These are phyloP conservation scores for Calonectria hawksworthii DNA, from an alignment of 2,329 filamentous ascomycete genomes.

Conservation along the genomic window DNA sequence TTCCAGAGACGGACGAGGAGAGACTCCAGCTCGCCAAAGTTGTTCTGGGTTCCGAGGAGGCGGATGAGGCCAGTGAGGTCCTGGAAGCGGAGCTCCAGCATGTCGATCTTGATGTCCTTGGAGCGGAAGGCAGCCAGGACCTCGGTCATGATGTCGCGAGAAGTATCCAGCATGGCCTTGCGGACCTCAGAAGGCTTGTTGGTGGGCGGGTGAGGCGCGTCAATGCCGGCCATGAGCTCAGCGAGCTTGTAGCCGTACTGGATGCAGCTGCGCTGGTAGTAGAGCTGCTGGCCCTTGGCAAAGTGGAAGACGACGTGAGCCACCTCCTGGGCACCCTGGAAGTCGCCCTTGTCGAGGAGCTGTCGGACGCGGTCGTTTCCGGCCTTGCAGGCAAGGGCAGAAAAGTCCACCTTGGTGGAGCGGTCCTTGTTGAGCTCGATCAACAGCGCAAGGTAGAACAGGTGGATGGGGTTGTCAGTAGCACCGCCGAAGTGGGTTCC, in stretches of 20 bases:
- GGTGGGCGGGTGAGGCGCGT: slow-evolving; percentile 49
- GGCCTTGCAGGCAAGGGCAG: slow-evolving; percentile 52
- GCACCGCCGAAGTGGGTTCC: slow-evolving; percentile 40
- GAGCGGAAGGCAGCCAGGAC: slow-evolving; percentile 58
- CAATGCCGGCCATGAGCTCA: slow-evolving; percentile 58
- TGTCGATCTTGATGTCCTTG: slow-evolving; percentile 60
- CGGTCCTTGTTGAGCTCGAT: slow-evolving; percentile 53
- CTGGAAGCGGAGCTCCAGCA: slow-evolving; percentile 57
- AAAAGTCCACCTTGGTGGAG: slow-evolving; percentile 54
- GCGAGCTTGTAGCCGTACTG: slow-evolving; percentile 61
- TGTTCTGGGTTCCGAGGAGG: slow-evolving; percentile 62
- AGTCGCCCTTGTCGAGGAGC: slow-evolving; percentile 55
- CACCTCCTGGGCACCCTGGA: slow-evolving; percentile 57
- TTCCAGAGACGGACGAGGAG: slow-evolving; percentile 42
- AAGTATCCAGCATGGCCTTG: slow-evolving; percentile 37
- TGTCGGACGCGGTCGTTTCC: slow-evolving; percentile 49
- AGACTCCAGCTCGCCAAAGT: slow-evolving; percentile 60
- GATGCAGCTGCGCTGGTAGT: slow-evolving; percentile 54
- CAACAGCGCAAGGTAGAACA: slow-evolving; percentile 58
- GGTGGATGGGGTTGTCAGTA: slow-evolving; percentile 49
- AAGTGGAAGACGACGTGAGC: slow-evolving; percentile 59
- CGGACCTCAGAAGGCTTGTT: slow-evolving; percentile 44
- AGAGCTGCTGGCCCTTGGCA: slow-evolving; percentile 56
- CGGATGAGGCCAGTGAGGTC: slow-evolving; percentile 61
- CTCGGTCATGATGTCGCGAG: slow-evolving; percentile 44